A percentile compares a stretch with the other conserved stretches of the same genome.
Evolutionary conservation across 768 basidiomycete species (phyloP).

Genomic region (Lactarius quietus): DNA sequence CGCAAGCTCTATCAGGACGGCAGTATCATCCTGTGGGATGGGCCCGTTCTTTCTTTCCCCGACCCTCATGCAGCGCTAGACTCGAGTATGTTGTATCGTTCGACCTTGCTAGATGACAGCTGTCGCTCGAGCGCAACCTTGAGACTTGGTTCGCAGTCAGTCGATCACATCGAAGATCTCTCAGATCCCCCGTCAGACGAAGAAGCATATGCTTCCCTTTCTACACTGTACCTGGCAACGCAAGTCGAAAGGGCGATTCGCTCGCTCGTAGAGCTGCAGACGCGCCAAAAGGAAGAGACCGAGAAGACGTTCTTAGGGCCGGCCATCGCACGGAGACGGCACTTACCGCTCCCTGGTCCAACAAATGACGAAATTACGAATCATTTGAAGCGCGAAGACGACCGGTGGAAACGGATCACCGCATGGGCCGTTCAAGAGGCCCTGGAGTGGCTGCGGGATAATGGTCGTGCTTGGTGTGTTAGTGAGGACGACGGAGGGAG

Average conservation of each 20-base stretch:
- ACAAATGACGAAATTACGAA: slow-evolving; percentile 46
- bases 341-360: slow-evolving; percentile 28
- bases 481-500: slow-evolving; percentile 31
- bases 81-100: slow-evolving; percentile 47
- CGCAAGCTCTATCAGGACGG: slow-evolving; percentile 65
- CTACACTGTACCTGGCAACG: slow-evolving; percentile 45
- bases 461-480: slow-evolving; percentile 34
- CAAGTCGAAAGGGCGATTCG: slow-evolving; percentile 47
- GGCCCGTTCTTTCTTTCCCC: slow-evolving; percentile 44
- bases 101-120: slow-evolving; percentile 28
- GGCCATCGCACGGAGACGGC: slow-evolving; percentile 22
- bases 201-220: slow-evolving; percentile 65
- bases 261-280: slow-evolving; percentile 31
- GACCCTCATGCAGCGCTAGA: slow-evolving; percentile 16
- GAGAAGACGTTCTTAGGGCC: slow-evolving; percentile 11
- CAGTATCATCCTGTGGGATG: slow-evolving; percentile 71
- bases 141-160: slow-evolving; percentile 28
- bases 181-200: slow-evolving; percentile 63
- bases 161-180: slow-evolving; percentile 43
- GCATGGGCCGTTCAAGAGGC: slow-evolving; percentile 64
- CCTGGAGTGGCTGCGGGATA: slow-evolving; percentile 43
- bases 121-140: slow-evolving; percentile 5
- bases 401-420: slow-evolving; percentile 62
- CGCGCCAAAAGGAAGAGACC: slow-evolving; percentile 10
- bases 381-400: slow-evolving; percentile 49